Evolutionary conservation across 2,329 filamentous ascomycete species (phyloP).

Genomic region (Microsporum ferrugineum): DNA sequence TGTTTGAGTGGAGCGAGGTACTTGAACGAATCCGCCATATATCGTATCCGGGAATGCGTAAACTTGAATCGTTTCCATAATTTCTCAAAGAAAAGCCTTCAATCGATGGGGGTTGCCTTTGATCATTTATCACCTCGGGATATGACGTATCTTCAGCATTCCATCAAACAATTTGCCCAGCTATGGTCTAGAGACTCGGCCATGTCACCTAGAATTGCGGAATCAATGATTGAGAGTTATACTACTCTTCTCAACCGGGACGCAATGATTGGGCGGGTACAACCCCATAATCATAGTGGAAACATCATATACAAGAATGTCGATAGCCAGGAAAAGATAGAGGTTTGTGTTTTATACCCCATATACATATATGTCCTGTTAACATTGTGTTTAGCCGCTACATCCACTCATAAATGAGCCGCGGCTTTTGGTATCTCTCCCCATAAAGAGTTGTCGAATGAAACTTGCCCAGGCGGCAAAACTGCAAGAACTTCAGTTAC

Average conservation of each 20-base stretch:
- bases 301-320: background rate
- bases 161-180: conserved; percentile 18
- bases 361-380: conserved; percentile 4
- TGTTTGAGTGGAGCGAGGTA: conserved; percentile 22
- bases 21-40: conserved; percentile 29
- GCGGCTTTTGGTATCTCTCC: conserved; percentile 17
- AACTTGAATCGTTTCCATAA: conserved; percentile 13
- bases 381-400: conserved; percentile 23
- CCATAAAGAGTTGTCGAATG: conserved; percentile 14
- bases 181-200: conserved; percentile 4
- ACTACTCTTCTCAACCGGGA: conserved; percentile 22
- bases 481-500: conserved; percentile 29
- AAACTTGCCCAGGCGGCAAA: conserved; percentile 23
- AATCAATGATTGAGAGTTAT: conserved; percentile 23
- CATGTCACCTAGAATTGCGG: conserved; percentile 3
- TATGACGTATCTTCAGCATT: conserved; percentile 24
- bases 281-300: conserved; percentile 13
- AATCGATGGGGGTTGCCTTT: conserved; percentile 23
- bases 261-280: conserved; percentile 12
- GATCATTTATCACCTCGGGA: conserved; percentile 30
- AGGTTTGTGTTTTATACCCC: conserved; percentile 7
- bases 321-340: background rate
- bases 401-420: conserved; percentile 34
- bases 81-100: conserved; percentile 12
- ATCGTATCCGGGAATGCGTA: conserved; percentile 30